Conservation (phyloP, 805 yeast genomes). For the Brettanomyces bruxellensis region DNA sequence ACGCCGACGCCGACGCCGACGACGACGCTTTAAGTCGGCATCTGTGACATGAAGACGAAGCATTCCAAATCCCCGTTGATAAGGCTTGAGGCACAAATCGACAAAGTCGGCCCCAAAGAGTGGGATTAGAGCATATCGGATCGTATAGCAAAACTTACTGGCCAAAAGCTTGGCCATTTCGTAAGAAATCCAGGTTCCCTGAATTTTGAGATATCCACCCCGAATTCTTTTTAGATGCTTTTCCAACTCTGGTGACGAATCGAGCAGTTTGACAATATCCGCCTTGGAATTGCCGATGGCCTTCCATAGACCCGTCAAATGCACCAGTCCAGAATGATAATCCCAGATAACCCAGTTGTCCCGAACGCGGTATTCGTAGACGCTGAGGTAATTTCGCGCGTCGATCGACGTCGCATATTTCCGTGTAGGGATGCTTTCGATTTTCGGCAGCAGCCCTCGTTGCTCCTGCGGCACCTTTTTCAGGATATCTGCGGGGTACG, state of each 20-base stretch:
- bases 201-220: slow-evolving; percentile 87
- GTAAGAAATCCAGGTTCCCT: slow-evolving; percentile 88
- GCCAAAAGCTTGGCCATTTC: slow-evolving; percentile 62
- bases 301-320: slow-evolving; percentile 85
- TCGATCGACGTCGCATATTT: slow-evolving; percentile 69
- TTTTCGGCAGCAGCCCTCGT: slow-evolving; percentile 13
- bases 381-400: slow-evolving; percentile 60
- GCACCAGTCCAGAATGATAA: slow-evolving; percentile 75
- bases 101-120: slow-evolving; percentile 70
- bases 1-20: slow-evolving; percentile 11
- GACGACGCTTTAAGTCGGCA: slow-evolving; percentile 17
- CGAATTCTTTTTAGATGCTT: slow-evolving; percentile 62
- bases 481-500: slow-evolving; percentile 8
- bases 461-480: slow-evolving; percentile 14
- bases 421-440: slow-evolving; percentile 21
- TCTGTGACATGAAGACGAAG: slow-evolving; percentile 32
- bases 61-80: slow-evolving; percentile 58
- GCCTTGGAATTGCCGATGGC: slow-evolving; percentile 61
- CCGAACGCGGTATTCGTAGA: slow-evolving; percentile 61
- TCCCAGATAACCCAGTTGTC: slow-evolving; percentile 82
- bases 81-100: slow-evolving; percentile 47
- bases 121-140: slow-evolving; percentile 69
- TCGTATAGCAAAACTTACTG: slow-evolving; percentile 64
- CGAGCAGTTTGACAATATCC: slow-evolving; percentile 65
- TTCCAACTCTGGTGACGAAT: slow-evolving; percentile 56